Percentiles rank a stretch among this genome's conserved stretches.
phyloP scores from a whole-genome alignment of 176 grass and related monocot species.

The Eragrostis nindensis region DNA sequence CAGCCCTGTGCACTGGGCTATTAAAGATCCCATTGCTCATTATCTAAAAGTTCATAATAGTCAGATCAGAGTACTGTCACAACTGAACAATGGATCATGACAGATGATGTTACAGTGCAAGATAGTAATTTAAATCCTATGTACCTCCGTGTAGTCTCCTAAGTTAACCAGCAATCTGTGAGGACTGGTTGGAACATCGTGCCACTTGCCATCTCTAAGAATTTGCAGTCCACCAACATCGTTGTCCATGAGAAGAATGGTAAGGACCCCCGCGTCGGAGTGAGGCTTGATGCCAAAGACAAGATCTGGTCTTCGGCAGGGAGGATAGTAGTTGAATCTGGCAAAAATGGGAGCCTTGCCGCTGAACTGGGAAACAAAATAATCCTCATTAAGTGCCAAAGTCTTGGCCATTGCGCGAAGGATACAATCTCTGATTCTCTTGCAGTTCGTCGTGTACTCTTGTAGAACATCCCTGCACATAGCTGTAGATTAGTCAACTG shows the following conservation, averaged over 20 bases:
- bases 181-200: constrained; percentile 25
- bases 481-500: not conserved
- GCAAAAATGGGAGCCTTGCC: constrained; percentile 32
- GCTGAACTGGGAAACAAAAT: constrained; percentile 30
- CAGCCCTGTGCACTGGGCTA: constrained; percentile 54
- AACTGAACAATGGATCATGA: not conserved
- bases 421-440: constrained; percentile 36
- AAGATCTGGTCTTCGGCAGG: constrained; percentile 54
- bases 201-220: constrained; percentile 46
- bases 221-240: constrained; percentile 61
- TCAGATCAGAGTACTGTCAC: not conserved
- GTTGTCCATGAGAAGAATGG: constrained; percentile 58
- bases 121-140: not conserved
- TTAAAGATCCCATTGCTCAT: constrained; percentile 58
- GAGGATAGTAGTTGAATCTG: constrained; percentile 59
- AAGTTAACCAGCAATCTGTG: constrained; percentile 49
- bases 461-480: constrained; percentile 51
- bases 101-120: not conserved
- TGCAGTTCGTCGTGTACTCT: constrained; percentile 46
- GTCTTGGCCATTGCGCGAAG: constrained; percentile 40
- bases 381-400: constrained; percentile 34
- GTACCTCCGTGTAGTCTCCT: constrained; percentile 58
- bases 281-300: constrained; percentile 70
- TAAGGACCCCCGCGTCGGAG: constrained; percentile 46
- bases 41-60: constrained; percentile 42